Evolutionary conservation across 2,329 filamentous ascomycete species (phyloP).

Genomic region (Aspergillus pseudotamarii): DNA sequence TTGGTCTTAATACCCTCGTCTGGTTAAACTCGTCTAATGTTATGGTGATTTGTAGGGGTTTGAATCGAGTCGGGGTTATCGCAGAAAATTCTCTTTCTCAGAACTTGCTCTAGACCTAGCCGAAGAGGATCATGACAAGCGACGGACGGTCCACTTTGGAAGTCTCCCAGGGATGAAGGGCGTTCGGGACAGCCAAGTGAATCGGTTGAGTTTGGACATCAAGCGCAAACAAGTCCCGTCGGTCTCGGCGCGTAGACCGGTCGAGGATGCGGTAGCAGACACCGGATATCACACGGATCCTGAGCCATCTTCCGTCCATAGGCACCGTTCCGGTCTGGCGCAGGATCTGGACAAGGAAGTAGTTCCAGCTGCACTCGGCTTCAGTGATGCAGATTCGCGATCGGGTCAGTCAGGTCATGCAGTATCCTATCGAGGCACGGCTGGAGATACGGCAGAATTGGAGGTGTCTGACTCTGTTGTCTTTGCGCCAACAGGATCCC

Average conservation of each 20-base stretch:
- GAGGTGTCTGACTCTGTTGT: not conserved
- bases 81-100: constrained; percentile 27
- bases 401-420: not conserved
- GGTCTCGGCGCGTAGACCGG: not conserved
- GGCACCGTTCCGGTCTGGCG: not conserved
- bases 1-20: constrained; percentile 12
- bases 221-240: constrained; percentile 10
- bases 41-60: constrained; percentile 29
- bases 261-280: not conserved
- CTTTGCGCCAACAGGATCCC: not conserved
- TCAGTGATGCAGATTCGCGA: not conserved
- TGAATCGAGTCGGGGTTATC: constrained; percentile 30
- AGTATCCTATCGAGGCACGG: not conserved
- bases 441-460: not conserved
- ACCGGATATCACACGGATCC: not conserved
- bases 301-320: not conserved
- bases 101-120: constrained; percentile 24
- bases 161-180: constrained; percentile 23
- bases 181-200: constrained; percentile 11
- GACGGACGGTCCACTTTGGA: constrained; percentile 27
- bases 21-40: constrained; percentile 12
- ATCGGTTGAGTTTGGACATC: constrained; percentile 4
- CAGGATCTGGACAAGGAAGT: constrained; percentile 1
- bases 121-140: constrained; percentile 18
- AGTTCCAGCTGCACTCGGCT: not conserved